Conservation (phyloP, 345 rosid species). For the Kernera saxatilis region DNA sequence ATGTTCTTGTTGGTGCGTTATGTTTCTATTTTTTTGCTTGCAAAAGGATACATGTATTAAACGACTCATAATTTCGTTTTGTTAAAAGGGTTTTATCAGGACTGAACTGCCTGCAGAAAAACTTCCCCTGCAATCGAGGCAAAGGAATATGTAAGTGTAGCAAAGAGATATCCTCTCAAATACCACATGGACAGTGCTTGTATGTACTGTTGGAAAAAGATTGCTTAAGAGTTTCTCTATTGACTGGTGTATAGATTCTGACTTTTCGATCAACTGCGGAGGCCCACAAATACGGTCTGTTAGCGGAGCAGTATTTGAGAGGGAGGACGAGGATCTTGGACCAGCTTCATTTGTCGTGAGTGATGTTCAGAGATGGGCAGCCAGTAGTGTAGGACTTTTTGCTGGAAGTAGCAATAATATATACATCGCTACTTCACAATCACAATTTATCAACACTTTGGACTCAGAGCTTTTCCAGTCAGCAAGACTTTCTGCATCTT, state of each 20-base stretch:
- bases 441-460: slow-evolving; percentile 34
- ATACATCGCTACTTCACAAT: slow-evolving; percentile 5
- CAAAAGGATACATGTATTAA: background rate
- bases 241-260: slow-evolving; percentile 38
- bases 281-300: slow-evolving; percentile 50
- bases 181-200: background rate
- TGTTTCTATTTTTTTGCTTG: background rate
- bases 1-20: background rate
- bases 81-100: slow-evolving; percentile 40
- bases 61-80: background rate
- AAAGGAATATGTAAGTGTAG: slow-evolving; percentile 49
- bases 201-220: background rate
- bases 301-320: slow-evolving; percentile 36
- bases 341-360: slow-evolving; percentile 53
- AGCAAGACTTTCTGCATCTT: slow-evolving; percentile 37
- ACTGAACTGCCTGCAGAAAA: slow-evolving; percentile 55
- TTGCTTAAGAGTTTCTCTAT: background rate
- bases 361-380: slow-evolving; percentile 42
- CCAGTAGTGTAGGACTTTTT: slow-evolving; percentile 44
- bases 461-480: slow-evolving; percentile 39
- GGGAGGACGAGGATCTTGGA: slow-evolving; percentile 47
- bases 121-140: slow-evolving; percentile 60
- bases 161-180: background rate
- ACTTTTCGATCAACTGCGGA: slow-evolving; percentile 59
- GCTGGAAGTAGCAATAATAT: slow-evolving; percentile 22